Evolutionary conservation across 176 grass and related monocot species (phyloP).

Genomic region (Ananas comosus): DNA sequence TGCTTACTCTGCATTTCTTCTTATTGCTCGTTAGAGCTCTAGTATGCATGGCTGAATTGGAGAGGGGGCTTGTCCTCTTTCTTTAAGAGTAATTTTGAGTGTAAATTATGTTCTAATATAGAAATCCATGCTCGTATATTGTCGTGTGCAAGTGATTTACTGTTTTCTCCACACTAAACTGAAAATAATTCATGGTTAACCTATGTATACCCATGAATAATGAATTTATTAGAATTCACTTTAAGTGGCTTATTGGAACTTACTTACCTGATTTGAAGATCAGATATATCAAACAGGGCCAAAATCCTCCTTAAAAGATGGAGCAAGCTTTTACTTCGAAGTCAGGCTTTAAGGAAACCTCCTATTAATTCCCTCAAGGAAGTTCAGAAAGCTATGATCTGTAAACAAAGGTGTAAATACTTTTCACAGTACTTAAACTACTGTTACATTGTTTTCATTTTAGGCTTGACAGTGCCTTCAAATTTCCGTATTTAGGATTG

Average conservation of each 20-base stretch:
- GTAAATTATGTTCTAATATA: too few relatives aligned
- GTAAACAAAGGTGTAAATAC: slow-evolving; percentile 55
- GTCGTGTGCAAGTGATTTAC: too few relatives aligned
- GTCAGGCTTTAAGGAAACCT: slow-evolving; percentile 62
- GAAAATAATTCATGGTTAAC: too few relatives aligned
- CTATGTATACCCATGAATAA: not conserved
- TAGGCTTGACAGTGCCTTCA: not conserved
- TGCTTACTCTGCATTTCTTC: too few relatives aligned
- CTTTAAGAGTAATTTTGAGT: too few relatives aligned
- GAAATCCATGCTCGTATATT: too few relatives aligned
- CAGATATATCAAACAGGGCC: slow-evolving; percentile 92
- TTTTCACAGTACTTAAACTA: not conserved
- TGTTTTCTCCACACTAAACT: too few relatives aligned
- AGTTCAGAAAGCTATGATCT: slow-evolving; percentile 45
- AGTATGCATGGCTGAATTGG: too few relatives aligned
- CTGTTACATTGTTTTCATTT: slow-evolving; percentile 20
- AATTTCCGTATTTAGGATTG: slow-evolving; percentile 54
- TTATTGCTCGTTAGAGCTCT: too few relatives aligned
- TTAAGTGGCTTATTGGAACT: slow-evolving; percentile 31
- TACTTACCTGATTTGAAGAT: slow-evolving; percentile 65
- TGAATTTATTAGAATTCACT: slow-evolving; percentile 16
- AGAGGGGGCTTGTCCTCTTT: too few relatives aligned
- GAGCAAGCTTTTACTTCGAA: slow-evolving; percentile 78
- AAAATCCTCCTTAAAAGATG: slow-evolving; percentile 71
- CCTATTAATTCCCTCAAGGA: slow-evolving; percentile 16